phyloP scores from a whole-genome alignment of 495 filamentous ascomycete species.

The Penicillium roqueforti region DNA sequence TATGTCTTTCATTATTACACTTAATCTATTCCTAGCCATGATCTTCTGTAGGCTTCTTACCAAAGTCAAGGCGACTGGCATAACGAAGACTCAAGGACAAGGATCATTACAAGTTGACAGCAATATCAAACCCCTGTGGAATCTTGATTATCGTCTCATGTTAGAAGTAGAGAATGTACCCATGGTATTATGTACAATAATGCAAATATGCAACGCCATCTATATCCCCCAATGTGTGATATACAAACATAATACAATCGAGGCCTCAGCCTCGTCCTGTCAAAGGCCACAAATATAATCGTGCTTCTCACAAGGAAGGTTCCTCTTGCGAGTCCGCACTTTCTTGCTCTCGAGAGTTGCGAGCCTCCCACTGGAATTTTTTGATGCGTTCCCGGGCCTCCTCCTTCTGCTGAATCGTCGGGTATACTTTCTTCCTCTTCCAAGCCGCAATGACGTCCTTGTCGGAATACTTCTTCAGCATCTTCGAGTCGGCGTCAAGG shows the following conservation, averaged over 20 bases:
- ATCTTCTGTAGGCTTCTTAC: too few relatives aligned
- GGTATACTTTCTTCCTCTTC: constrained; percentile 11
- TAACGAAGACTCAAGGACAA: too few relatives aligned
- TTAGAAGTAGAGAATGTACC: constrained; percentile 13
- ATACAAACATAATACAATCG: constrained; percentile 22
- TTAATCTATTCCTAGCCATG: too few relatives aligned
- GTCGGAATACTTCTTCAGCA: constrained; percentile 35
- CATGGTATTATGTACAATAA: constrained; percentile 11
- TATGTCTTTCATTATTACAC: too few relatives aligned
- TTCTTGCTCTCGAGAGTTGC: neutral
- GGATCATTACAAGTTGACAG: neutral
- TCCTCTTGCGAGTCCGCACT: neutral
- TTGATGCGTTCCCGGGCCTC: constrained; percentile 14
- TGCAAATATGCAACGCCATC: constrained; percentile 12
- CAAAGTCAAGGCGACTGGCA: too few relatives aligned
- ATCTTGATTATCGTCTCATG: neutral
- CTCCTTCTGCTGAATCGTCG: constrained; percentile 24
- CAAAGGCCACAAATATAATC: neutral
- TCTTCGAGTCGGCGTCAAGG: constrained; percentile 20
- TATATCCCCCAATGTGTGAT: constrained; percentile 10
- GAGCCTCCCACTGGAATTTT: neutral
- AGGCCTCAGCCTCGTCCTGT: neutral
- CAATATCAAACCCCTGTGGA: neutral
- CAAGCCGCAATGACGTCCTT: constrained; percentile 15
- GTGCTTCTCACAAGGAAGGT: neutral